Percentiles rank a stretch among this genome's conserved stretches.
These are phyloP conservation scores for Zygosaccharomyces pseudobailii DNA, from an alignment of 1,139 yeast species.

Conservation along the genomic window DNA sequence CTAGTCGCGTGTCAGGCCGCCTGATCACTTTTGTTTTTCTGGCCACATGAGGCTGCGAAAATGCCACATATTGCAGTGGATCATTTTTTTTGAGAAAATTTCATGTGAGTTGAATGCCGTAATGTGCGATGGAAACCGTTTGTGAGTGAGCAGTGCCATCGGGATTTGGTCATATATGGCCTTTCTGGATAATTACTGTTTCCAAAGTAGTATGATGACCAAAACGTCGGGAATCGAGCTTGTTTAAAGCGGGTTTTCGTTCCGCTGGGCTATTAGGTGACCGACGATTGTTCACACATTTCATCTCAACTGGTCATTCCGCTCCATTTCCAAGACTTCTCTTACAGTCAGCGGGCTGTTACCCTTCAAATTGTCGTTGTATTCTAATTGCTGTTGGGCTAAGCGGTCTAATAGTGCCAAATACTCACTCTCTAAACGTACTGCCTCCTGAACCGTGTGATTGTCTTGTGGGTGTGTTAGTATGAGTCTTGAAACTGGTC, in stretches of 20 bases:
- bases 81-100: neutral
- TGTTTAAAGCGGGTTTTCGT: neutral
- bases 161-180: neutral
- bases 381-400: conserved; percentile 9
- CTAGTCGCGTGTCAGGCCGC: neutral
- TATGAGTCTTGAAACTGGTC: neutral
- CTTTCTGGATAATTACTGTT: too few species aligned
- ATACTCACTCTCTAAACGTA: conserved; percentile 1
- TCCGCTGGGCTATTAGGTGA: neutral
- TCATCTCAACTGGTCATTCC: neutral
- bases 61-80: neutral
- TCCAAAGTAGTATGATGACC: too few species aligned
- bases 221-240: too few species aligned
- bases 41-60: neutral
- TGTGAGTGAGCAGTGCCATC: neutral
- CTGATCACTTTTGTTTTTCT: neutral
- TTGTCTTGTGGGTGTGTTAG: conserved; percentile 8
- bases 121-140: neutral
- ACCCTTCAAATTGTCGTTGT: neutral
- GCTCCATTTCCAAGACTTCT: conserved; percentile 12
- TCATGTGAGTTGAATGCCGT: neutral
- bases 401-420: conserved; percentile 6
- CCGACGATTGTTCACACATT: neutral
- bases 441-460: conserved; percentile 7
- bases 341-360: conserved; percentile 6